Evolutionary conservation across 805 yeast species (phyloP), one percentile per base, ranked within the genome.

Genomic region (Ogataea zsoltii): DNA sequence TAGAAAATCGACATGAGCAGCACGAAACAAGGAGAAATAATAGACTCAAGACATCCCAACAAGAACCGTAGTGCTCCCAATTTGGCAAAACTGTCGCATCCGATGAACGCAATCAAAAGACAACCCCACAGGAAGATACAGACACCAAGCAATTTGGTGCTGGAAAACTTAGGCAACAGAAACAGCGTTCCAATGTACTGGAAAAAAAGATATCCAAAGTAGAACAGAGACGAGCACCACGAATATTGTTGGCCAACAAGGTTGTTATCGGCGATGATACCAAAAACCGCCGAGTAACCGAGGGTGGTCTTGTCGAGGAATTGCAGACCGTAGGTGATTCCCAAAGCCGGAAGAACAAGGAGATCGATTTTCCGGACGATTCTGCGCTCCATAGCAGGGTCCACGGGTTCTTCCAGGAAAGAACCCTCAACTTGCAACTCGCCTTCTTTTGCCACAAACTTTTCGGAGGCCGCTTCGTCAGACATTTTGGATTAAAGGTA

Each of bases 81-180:
- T 68, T 77, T 56, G 62, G 63, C 57, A 68, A 61, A 38, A 65
- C 64, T 57, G 68, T 61, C 50, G 65, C 67, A 33, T 61, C 71
- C 59, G 69, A 64, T 74, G 1, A 84, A 74, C 46, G 74, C 80
- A 17, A 77, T 61, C 32, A 76, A 65, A 33, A 80, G 57, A 15
- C 78, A 57, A 11, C 89, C 89, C 89, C 89, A 84, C 0, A 76
- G 35, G 9, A 81, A 53, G 38, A 82, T 70, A 49, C 74, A 74
- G 0, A 60, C 49, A 11, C 78, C 67, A 3, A 75, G 68, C 1
- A 78, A 64, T 50, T 74, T 77, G 6, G 80, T 73, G 53, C 83
- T 69, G 2, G 83, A 83, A 41, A 79, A 72, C 48, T 67, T 74
- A 58, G 83, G 88, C 14, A 81, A 59, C 2, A 72, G 38, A 36